Conservation (phyloP, 371 early-diverging fungal species). For the Apophysomyces elegans region DNA sequence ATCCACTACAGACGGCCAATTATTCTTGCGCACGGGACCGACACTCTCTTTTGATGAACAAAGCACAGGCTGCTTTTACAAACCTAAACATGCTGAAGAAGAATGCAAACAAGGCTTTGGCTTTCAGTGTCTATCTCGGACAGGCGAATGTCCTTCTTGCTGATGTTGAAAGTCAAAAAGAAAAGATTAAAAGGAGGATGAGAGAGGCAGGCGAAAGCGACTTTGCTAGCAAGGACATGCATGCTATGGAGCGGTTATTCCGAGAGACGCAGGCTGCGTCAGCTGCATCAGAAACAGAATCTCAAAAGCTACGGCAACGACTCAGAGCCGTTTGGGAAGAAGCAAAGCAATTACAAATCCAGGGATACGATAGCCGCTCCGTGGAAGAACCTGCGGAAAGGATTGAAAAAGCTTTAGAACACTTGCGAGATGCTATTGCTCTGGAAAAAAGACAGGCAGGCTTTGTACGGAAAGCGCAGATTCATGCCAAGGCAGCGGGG, state of each 20-base stretch:
- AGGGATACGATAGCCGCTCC: conserved; percentile 29
- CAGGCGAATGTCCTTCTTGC: conserved; percentile 29
- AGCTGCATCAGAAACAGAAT: conserved; percentile 26
- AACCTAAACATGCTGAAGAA: conserved; percentile 31
- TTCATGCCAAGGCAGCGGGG: conserved; percentile 47
- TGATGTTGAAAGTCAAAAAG: conserved; percentile 33
- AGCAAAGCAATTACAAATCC: conserved; percentile 26
- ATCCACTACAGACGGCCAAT: conserved; percentile 49
- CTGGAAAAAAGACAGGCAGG: conserved; percentile 44
- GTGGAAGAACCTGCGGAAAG: conserved; percentile 31
- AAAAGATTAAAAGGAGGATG: conserved; percentile 33
- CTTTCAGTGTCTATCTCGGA: conserved; percentile 32
- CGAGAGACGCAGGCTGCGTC: conserved; percentile 21
- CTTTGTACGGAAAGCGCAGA: conserved; percentile 42
- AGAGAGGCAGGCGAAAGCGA: conserved; percentile 21
- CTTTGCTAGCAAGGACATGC: conserved; percentile 27
- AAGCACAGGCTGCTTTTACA: conserved; percentile 20
- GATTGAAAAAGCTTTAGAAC: conserved; percentile 29
- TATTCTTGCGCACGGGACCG: conserved; percentile 50
- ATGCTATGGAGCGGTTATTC: conserved; percentile 25
- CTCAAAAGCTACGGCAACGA: conserved; percentile 20
- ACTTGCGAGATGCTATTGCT: conserved; percentile 29
- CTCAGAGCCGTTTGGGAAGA: conserved; percentile 25
- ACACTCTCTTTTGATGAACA: conserved; percentile 23
- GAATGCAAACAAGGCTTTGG: conserved; percentile 37